phyloP scores from a whole-genome alignment of 768 basidiomycete species.

The Tylopilus sp. region DNA sequence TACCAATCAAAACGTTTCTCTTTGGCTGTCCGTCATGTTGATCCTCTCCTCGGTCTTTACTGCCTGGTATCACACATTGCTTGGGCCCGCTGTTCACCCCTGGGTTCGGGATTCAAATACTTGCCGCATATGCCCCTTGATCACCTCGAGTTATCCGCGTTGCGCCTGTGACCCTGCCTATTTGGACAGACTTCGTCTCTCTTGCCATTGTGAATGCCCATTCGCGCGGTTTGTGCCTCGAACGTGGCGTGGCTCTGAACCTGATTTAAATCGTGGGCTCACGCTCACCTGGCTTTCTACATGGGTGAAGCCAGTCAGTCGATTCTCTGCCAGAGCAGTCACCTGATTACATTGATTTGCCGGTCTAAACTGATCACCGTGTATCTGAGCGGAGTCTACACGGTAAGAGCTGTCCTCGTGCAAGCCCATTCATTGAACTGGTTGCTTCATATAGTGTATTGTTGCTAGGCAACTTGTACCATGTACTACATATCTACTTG shows the following conservation, averaged over 20 bases:
- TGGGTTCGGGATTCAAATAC: slow-evolving; percentile 1
- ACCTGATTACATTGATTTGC: slow-evolving; percentile 6
- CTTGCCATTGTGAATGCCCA: slow-evolving; percentile 3
- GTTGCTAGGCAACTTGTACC: background rate
- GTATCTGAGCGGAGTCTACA: slow-evolving; percentile 1
- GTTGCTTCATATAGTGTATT: background rate
- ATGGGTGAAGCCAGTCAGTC: background rate
- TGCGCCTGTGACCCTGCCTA: slow-evolving; percentile 3
- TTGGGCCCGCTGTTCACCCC: background rate
- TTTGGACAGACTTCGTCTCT: slow-evolving; percentile 8
- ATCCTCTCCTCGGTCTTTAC: slow-evolving; percentile 4
- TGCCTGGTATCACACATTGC: slow-evolving; percentile 4
- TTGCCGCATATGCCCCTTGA: background rate
- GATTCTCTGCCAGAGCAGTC: background rate
- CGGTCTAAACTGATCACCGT: slow-evolving; percentile 3
- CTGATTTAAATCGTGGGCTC: background rate
- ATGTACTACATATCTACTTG: background rate
- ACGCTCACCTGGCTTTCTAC: background rate
- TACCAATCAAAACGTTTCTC: slow-evolving; percentile 24
- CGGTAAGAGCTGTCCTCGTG: background rate
- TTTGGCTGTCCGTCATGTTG: slow-evolving; percentile 17
- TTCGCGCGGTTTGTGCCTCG: background rate
- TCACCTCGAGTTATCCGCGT: slow-evolving; percentile 24
- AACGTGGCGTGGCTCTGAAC: background rate
- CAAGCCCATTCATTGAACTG: background rate